Evolutionary conservation across 163 green algal species (phyloP).

Genomic region (Scenedesmus sp.): DNA sequence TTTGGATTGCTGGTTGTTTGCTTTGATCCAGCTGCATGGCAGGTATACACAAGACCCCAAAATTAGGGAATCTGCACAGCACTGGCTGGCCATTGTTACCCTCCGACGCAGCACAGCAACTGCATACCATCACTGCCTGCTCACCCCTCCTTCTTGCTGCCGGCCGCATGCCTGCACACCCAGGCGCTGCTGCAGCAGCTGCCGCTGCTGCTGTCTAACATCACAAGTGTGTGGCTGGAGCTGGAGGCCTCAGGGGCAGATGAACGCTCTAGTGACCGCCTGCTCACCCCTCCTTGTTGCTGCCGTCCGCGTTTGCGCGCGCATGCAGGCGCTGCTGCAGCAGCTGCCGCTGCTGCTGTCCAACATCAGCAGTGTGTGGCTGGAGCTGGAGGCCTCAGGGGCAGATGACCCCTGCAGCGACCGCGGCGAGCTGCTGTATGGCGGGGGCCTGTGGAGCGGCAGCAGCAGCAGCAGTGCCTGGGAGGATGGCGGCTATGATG

Average conservation of each 20-base stretch:
- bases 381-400: conserved; percentile 38
- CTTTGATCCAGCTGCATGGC: background rate
- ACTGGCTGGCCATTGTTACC: too few species aligned
- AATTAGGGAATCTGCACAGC: too few species aligned
- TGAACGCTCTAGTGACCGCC: background rate
- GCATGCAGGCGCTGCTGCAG: conserved; percentile 28
- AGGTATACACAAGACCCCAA: too few species aligned
- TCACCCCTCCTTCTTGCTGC: too few species aligned
- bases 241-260: conserved; percentile 28
- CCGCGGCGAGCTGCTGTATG: conserved; percentile 31
- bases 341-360: conserved; percentile 35
- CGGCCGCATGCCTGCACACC: too few species aligned
- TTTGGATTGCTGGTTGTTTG: background rate
- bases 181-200: conserved; percentile 24
- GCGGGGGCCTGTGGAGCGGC: conserved; percentile 12
- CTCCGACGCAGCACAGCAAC: too few species aligned
- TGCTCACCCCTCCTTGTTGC: background rate
- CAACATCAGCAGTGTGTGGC: conserved; percentile 38
- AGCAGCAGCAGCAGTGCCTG: background rate
- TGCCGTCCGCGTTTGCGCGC: background rate
- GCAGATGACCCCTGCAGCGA: background rate
- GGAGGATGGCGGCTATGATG: background rate
- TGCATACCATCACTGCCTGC: too few species aligned
- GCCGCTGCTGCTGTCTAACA: conserved; percentile 24
- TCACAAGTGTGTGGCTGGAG: conserved; percentile 24